phyloP scores from a whole-genome alignment of 352 stramenopile species.

The Pythium sukuiense region DNA sequence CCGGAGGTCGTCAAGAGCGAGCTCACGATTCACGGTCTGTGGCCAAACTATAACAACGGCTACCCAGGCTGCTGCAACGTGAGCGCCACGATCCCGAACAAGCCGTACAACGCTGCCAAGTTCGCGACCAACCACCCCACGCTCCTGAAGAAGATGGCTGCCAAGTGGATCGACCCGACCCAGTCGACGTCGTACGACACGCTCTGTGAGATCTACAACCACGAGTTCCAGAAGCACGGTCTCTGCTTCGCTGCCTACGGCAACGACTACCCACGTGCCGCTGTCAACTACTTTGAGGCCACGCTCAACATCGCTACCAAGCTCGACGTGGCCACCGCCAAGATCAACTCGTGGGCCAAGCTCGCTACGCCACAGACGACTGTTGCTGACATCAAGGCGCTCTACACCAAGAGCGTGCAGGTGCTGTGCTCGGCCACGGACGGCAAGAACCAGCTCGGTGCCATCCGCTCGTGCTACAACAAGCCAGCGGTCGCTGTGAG shows the following conservation, averaged over 20 bases:
- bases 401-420: slow-evolving; percentile 66
- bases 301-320: slow-evolving; percentile 49
- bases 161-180: slow-evolving; percentile 63
- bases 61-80: slow-evolving; percentile 76
- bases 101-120: slow-evolving; percentile 48
- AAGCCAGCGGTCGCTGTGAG: slow-evolving; percentile 34
- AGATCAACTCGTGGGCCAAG: slow-evolving; percentile 63
- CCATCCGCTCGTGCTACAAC: slow-evolving; percentile 62
- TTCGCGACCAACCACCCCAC: slow-evolving; percentile 45
- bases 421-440: slow-evolving; percentile 63
- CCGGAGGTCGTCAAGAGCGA: slow-evolving; percentile 40
- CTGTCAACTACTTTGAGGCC: slow-evolving; percentile 63
- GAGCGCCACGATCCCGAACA: slow-evolving; percentile 51
- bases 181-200: slow-evolving; percentile 50
- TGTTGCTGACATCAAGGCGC: slow-evolving; percentile 27
- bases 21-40: slow-evolving; percentile 76
- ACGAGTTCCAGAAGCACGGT: slow-evolving; percentile 85
- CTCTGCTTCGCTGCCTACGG: slow-evolving; percentile 60
- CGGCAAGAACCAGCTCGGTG: slow-evolving; percentile 58
- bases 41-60: slow-evolving; percentile 78
- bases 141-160: slow-evolving; percentile 53
- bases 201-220: slow-evolving; percentile 81
- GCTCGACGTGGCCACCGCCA: slow-evolving; percentile 36
- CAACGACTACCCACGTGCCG: slow-evolving; percentile 42
- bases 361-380: slow-evolving; percentile 12